Base-by-base conservation (phyloP, 2,329 filamentous ascomycete species). In the Aureobasidium sp. region DNA sequence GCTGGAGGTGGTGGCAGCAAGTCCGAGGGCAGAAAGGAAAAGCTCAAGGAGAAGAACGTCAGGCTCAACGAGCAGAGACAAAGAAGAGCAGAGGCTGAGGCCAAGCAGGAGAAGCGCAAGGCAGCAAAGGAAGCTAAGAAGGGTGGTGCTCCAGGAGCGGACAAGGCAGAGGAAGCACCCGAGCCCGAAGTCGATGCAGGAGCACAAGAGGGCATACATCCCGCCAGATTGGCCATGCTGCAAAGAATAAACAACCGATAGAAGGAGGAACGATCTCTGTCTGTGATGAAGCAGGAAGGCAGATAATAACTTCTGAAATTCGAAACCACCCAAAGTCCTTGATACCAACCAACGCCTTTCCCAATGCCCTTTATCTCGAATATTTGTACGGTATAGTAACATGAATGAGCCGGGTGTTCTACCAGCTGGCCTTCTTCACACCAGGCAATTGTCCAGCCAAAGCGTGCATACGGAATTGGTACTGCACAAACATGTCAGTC, bases 381-480 rank as follows among this genome's bases (percentile, higher is more conserved):
- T 53, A 34, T 57, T 20, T 52, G 57, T 39, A 56, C 53, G 51
- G 32, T 55, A 17, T 42, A 36, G 32, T 42, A 13, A 32, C 53
- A 64, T 41, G 36, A n/a, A 56, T 23, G n/a, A 27, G 46, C 23
- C 34, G n/a, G 23, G 9, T 44, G 15, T 27, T 62, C 62, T 70
- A 99, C 94, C 94, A 99, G 77, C 90, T 95, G 55, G 94, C 94
- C 81, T 96, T 96, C 82, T 87, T 91, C 61, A 99, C 94, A 70
- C 94, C 94, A 0, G 94, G 93, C 59, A 99, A 74, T 65, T 90
- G 85, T 56, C 94, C 94, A 36, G 84, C 87, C 66, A 97, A 78
- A 20, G 94, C 94, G 75, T 96, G 87, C 77, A 94, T 80, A 74
- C 94, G 85, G 80, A 99, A 99, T 79, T 93, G 91, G 76, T 84